These are phyloP conservation scores for Starmerella stigmatis DNA, from an alignment of 805 yeast species.

Conservation along the genomic window DNA sequence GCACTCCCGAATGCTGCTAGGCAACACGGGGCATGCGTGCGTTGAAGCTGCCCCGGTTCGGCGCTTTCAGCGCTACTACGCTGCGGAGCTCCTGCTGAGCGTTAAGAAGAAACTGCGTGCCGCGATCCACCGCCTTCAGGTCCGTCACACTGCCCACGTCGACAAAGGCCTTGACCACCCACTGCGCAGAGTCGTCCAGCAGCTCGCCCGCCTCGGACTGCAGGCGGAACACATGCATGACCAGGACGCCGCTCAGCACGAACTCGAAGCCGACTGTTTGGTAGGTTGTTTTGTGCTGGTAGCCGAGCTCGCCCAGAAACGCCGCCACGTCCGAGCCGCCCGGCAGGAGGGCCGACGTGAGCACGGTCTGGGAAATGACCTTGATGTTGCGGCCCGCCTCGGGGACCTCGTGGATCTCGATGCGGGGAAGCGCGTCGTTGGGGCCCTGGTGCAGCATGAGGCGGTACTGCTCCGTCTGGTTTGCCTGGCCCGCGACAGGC, in stretches of 20 bases:
- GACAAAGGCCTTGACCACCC: constrained; percentile 49
- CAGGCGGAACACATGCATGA: constrained; percentile 44
- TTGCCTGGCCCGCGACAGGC: constrained; percentile 27
- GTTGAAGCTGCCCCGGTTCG: constrained; percentile 75
- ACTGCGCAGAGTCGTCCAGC: constrained; percentile 27
- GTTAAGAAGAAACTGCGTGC: constrained; percentile 49
- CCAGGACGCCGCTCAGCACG: constrained; percentile 45
- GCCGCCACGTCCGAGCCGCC: constrained; percentile 30
- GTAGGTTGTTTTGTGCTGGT: constrained; percentile 50
- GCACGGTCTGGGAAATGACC: constrained; percentile 55
- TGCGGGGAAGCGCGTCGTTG: constrained; percentile 3
- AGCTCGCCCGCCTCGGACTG: constrained; percentile 25
- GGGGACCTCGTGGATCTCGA: constrained; percentile 31
- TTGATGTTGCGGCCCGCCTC: constrained; percentile 35
- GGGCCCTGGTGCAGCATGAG: constrained; percentile 19
- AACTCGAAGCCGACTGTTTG: constrained; percentile 53
- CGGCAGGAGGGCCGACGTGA: constrained; percentile 38
- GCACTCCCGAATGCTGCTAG: neutral
- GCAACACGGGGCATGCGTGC: constrained; percentile 42
- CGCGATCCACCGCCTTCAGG: constrained; percentile 56
- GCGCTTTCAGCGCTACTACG: constrained; percentile 56
- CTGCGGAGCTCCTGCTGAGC: constrained; percentile 60
- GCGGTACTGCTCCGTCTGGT: constrained; percentile 29
- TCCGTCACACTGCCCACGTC: constrained; percentile 65
- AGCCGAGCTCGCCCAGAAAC: constrained; percentile 58